phyloP scores from a whole-genome alignment of 768 basidiomycete genomes.

The Xerocomus spinulosus region DNA sequence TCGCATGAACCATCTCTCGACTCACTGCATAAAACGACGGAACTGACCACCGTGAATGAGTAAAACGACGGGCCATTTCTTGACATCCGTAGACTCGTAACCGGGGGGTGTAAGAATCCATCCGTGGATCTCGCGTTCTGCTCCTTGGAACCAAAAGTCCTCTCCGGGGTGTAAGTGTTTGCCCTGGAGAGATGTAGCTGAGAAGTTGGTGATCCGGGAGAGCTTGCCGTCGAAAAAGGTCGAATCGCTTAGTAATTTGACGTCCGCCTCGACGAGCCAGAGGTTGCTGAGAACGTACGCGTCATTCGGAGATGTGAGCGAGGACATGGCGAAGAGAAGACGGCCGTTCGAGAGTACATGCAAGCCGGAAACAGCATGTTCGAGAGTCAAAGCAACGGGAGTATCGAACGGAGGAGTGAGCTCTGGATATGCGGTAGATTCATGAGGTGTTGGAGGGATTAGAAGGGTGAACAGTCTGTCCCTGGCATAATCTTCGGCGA shows the following conservation, averaged over 20 bases:
- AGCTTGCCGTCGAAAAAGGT: constrained; percentile 33
- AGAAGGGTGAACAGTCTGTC: constrained; percentile 70
- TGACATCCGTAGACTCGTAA: constrained; percentile 57
- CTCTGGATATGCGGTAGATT: constrained; percentile 49
- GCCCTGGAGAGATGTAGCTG: constrained; percentile 47
- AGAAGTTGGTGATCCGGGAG: constrained; percentile 62
- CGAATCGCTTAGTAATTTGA: constrained; percentile 31
- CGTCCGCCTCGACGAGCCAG: constrained; percentile 38
- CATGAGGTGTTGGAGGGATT: constrained; percentile 55
- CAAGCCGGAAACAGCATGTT: constrained; percentile 55
- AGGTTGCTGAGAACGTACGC: constrained; percentile 59
- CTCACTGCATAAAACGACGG: neutral
- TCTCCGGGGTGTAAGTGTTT: constrained; percentile 63
- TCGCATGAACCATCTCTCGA: neutral
- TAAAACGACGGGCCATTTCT: constrained; percentile 76
- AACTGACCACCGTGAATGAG: constrained; percentile 72
- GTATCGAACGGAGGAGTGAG: constrained; percentile 38
- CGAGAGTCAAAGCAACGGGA: constrained; percentile 58
- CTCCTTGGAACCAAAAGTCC: constrained; percentile 89
- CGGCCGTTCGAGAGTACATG: constrained; percentile 56
- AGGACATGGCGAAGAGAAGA: constrained; percentile 69
- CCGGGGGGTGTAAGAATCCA: constrained; percentile 81
- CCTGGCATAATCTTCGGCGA: constrained; percentile 74
- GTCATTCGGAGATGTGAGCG: constrained; percentile 76
- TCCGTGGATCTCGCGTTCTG: constrained; percentile 73